These are phyloP conservation scores for Colletotrichum paranaense DNA, from an alignment of 2,329 filamentous ascomycete species.

Conservation along the genomic window DNA sequence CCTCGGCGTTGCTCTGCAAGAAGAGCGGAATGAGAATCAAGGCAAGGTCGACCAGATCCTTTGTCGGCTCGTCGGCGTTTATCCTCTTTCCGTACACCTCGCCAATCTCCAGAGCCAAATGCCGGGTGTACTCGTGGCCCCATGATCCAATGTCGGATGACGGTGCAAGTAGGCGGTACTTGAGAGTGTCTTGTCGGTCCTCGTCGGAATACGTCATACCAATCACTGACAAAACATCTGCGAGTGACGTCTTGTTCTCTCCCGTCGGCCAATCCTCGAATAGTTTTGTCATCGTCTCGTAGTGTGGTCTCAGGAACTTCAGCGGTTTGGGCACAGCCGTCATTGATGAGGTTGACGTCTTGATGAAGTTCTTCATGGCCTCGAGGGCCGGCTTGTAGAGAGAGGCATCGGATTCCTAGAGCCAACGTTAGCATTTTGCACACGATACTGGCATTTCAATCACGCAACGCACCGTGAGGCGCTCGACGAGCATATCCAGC, in stretches of 20 bases:
- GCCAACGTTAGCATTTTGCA: background rate
- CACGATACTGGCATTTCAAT: background rate
- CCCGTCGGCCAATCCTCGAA: constrained; percentile 91
- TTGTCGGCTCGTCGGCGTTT: constrained; percentile 83
- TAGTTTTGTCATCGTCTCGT: constrained; percentile 85
- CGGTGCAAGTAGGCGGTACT: constrained; percentile 90
- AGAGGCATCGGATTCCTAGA: constrained; percentile 83
- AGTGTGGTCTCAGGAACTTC: constrained; percentile 97
- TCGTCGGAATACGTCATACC: constrained; percentile 99
- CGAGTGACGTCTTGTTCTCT: constrained; percentile 88
- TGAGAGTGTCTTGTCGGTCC: constrained; percentile 93
- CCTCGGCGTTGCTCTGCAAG: constrained; percentile 96
- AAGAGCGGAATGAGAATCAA: constrained; percentile 91
- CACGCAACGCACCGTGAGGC: constrained; percentile 76
- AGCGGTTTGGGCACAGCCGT: constrained; percentile 98
- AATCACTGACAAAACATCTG: constrained; percentile 95
- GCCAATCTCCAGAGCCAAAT: constrained; percentile 94
- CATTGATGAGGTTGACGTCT: constrained; percentile 99
- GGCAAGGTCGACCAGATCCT: constrained; percentile 88
- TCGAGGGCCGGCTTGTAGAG: constrained; percentile 95
- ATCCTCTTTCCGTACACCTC: constrained; percentile 92
- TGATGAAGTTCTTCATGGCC: constrained; percentile 98
- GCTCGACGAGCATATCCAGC: constrained; percentile 97
- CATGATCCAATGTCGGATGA: constrained; percentile 94
- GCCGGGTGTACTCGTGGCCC: constrained; percentile 98